Base-by-base conservation (phyloP, 1,139 yeast genomes). In the Pichia sorboxylosa region DNA sequence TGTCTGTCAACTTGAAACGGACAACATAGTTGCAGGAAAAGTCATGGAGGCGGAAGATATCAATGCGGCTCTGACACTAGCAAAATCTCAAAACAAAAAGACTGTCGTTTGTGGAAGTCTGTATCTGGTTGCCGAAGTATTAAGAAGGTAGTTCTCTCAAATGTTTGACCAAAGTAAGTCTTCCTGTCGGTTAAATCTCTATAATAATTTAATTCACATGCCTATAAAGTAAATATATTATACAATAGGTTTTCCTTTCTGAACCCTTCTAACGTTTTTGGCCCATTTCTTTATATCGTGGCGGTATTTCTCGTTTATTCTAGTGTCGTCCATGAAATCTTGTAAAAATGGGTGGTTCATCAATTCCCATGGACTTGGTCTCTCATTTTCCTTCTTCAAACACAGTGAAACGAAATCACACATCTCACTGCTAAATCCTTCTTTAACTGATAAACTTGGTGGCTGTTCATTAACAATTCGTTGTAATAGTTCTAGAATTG, bases 381-480 rank as follows among this genome's bases (percentile, higher is more conserved):
- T 61, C 10, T 63, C 61, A 37, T 77, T 84, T 43, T 77, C 80
- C 48, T 75, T 76, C 23, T 60, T 58, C 49, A 85, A 64, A 49
- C 94, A 83, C 33, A 64, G 59, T 45, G 74, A 73, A 20, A 84
- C 74, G 49, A 84, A 82, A 33, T 61, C 59, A 40, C 80, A 65
- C 45, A 84, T 60, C 21, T 60, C 64, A 2, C 49, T 45, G 14
- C 69, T 55, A 41, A 59, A 69, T 13, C 57, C 57, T 17, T 52
- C 51, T 8, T 51, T 56, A 7, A 48, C 49, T 3, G 53, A 54
- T 2, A 87, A 63, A 2, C 69, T 61, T 10, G 98, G 98, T 0
- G 97, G 90, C 4, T 77, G 75, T 52, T 92, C 98, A 49, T 87
- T 83, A 18, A 90, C 98, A 31, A 90, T 87, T 44, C 95, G 62